phyloP scores from a whole-genome alignment of 345 rosid species.

The Eucalyptus viminalis region DNA sequence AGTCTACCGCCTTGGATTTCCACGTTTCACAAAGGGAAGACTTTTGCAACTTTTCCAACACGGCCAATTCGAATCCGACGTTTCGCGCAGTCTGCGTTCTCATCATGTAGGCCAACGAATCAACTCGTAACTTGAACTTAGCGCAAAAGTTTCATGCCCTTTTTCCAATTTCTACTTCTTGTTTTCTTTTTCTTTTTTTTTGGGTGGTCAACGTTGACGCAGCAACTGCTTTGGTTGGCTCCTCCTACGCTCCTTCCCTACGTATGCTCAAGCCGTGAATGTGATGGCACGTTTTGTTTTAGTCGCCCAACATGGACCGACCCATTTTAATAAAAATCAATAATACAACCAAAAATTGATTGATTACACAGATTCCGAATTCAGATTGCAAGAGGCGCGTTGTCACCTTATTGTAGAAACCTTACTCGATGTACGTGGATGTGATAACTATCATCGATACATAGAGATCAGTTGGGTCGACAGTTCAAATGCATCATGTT shows the following conservation, averaged over 20 bases:
- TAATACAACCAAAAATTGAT: not conserved
- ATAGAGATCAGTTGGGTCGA: fast-evolving
- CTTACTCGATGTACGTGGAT: fast-evolving
- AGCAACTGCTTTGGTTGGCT: not conserved
- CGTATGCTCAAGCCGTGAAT: not conserved
- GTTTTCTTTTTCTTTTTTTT: not conserved
- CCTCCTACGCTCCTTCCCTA: not conserved
- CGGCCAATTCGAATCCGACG: not conserved
- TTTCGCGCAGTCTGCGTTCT: not conserved
- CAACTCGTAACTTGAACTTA: not conserved
- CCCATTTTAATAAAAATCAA: not conserved
- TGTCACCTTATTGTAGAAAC: fast-evolving
- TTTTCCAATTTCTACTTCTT: not conserved
- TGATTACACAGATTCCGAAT: not conserved
- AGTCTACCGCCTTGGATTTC: not conserved
- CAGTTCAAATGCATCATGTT: fast-evolving
- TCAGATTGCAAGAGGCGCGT: fast-evolving
- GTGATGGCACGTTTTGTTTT: not conserved
- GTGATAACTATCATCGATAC: fast-evolving
- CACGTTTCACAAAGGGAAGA: not conserved
- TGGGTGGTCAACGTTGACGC: not conserved
- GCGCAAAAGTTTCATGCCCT: not conserved
- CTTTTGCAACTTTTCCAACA: not conserved
- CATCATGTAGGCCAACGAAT: not conserved
- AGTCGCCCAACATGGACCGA: not conserved